Evolutionary conservation across 2,329 filamentous ascomycete genomes (phyloP).

Genomic region (Trichoderma brevicompactum): DNA sequence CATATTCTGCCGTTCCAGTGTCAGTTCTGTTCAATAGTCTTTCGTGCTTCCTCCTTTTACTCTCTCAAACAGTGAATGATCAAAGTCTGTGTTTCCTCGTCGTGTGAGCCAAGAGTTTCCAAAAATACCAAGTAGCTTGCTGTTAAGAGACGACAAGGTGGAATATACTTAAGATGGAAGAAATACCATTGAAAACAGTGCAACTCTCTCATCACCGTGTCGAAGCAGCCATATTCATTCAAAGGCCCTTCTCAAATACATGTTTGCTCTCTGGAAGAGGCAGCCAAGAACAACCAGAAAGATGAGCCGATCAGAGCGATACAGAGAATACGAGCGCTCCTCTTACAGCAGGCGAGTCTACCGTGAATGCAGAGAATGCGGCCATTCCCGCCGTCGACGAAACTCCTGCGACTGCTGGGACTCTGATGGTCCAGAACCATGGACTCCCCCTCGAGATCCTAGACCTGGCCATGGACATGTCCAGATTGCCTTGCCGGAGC

Average conservation of each 20-base stretch:
- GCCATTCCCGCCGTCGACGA: neutral
- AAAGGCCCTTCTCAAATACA: neutral
- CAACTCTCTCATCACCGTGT: neutral
- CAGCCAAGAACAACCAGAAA: neutral
- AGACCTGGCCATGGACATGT: neutral
- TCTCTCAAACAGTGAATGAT: neutral
- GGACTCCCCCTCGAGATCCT: neutral
- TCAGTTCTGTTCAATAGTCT: neutral
- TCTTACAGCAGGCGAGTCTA: neutral
- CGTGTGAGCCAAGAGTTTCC: neutral
- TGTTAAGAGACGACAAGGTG: neutral
- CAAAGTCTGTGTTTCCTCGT: neutral
- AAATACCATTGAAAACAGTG: neutral
- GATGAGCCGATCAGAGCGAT: constrained; percentile 2
- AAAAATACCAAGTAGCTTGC: neutral
- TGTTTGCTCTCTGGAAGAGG: constrained; percentile 8
- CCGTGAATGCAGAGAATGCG: neutral
- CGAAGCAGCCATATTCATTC: neutral
- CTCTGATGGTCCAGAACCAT: neutral
- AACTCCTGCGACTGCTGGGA: neutral
- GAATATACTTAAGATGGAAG: constrained; percentile 9
- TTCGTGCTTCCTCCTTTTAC: neutral
- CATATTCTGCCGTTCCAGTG: neutral
- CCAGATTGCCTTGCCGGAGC: neutral
- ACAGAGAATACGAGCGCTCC: constrained; percentile 2